phyloP scores from a whole-genome alignment of 176 grass and related monocot genomes.

The Dactylis glomerata region DNA sequence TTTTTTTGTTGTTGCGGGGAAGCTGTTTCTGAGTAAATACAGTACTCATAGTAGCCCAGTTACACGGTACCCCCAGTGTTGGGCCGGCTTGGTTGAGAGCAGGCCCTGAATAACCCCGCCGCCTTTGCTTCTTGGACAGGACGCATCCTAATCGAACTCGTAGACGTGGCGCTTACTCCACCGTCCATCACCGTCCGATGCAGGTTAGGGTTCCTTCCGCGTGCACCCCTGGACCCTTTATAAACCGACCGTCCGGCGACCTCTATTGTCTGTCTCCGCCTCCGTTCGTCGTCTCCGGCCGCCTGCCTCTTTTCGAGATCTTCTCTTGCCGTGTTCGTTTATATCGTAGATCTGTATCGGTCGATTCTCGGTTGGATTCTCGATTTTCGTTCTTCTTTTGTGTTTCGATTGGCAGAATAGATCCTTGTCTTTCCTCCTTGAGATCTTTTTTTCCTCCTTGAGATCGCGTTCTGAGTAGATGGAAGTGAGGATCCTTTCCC shows the following conservation, averaged over 20 bases:
- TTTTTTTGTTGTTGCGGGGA: too few relatives aligned
- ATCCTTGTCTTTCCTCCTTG: not conserved
- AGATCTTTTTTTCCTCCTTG: not conserved
- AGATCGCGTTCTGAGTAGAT: not conserved
- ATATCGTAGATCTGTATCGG: not conserved
- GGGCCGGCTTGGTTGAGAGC: not conserved
- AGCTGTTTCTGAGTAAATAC: too few relatives aligned
- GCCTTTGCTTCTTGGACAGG: not conserved
- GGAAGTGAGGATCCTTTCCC: slow-evolving; percentile 64
- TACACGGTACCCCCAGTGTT: not conserved
- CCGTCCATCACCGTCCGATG: slow-evolving; percentile 6
- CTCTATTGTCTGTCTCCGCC: accelerated
- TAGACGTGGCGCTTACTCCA: not conserved
- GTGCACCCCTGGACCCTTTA: not conserved
- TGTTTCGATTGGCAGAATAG: not conserved
- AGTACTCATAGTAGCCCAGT: too few relatives aligned
- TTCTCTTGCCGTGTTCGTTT: too few relatives aligned
- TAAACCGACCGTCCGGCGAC: not conserved
- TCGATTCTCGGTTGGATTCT: not conserved
- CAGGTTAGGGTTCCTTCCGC: slow-evolving; percentile 33
- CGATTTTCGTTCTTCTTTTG: not conserved
- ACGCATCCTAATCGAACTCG: not conserved
- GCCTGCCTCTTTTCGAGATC: too few relatives aligned
- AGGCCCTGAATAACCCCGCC: not conserved
- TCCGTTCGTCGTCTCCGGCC: not conserved